phyloP scores from a whole-genome alignment of 2,329 filamentous ascomycete species.

The Fusarium sp. region DNA sequence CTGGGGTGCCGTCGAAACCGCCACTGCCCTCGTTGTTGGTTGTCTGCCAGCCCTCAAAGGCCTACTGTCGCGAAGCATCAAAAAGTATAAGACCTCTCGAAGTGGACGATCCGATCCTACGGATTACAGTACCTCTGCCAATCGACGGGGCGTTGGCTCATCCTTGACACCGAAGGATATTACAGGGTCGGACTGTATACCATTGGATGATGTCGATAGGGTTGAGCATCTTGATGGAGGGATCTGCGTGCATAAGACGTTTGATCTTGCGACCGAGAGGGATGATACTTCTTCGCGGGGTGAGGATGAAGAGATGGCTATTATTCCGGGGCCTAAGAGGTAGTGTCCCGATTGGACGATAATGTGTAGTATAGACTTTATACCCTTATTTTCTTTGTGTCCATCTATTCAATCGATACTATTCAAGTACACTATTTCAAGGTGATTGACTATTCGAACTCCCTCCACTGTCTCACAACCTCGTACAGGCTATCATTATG shows the following conservation, averaged over 20 bases:
- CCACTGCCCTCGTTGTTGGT: slow-evolving; percentile 25
- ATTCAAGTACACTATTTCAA: neutral
- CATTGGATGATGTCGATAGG: slow-evolving; percentile 3
- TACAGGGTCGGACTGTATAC: slow-evolving; percentile 11
- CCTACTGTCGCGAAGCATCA: slow-evolving; percentile 14
- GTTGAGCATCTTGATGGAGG: slow-evolving; percentile 8
- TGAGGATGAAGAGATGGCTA: slow-evolving; percentile 15
- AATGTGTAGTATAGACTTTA: neutral
- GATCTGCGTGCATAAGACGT: slow-evolving; percentile 27
- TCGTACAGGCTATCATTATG: slow-evolving; percentile 16
- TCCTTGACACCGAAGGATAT: slow-evolving; percentile 1
- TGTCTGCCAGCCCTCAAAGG: slow-evolving; percentile 21
- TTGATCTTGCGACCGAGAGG: neutral
- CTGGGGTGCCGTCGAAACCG: slow-evolving; percentile 25
- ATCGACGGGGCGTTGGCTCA: slow-evolving; percentile 10
- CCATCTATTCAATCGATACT: neutral
- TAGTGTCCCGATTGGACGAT: neutral
- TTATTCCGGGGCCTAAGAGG: neutral
- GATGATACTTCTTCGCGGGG: slow-evolving; percentile 6
- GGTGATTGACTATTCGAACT: neutral
- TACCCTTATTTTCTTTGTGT: neutral
- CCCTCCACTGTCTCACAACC: slow-evolving; percentile 15
- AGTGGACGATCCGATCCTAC: slow-evolving; percentile 12
- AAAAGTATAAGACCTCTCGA: slow-evolving; percentile 12
- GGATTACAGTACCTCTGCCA: slow-evolving; percentile 1